Base-by-base conservation (phyloP, 768 basidiomycete species). In the Mycena indigotica region DNA sequence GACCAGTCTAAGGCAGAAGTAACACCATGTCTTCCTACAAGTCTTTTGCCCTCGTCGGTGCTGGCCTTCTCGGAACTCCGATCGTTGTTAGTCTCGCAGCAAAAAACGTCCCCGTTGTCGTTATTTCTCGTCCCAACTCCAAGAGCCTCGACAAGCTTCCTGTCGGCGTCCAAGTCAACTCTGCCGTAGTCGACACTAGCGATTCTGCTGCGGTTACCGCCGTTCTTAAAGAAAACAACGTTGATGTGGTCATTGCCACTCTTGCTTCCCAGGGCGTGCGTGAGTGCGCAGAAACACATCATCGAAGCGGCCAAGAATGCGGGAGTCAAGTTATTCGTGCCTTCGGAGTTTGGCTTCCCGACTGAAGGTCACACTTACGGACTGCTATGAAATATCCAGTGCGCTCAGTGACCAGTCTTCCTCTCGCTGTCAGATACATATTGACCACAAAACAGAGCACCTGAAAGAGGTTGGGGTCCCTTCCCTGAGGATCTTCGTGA, bases 71-170 rank as follows among this genome's bases (percentile, higher is more conserved):
- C 63, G 25, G 69, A 66, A 28, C 69, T 65, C 28, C 72, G 63
- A 46, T 66, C 61, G 55, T 76, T 74, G 5, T 50, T 60, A 55
- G 79, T 79, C 50, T 81, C 82, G 19, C 88, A 60, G 55, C 85
- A 78, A 65, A 92, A n/a, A 28, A 40, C 39, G 52, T 54, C n/a
- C 29, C 55, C 13, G 28, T 59, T 19, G 29, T 66, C 49, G 55
- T 61, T 3, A 56, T 66, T 40, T 54, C 62, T 29, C 59, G 62
- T n/a, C 30, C 52, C 12, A 38, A 56, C 12, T 32, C 40, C 32
- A 28, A 12, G 10, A 58, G 35, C 35, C 35, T 38, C 35, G 35
- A 58, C 21, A 49, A 17, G 6, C 45, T 56, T 19, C 65, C 62
- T 16, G 19, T 45, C 2, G 68, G 68, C 28, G 70, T 66, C 15